These are phyloP conservation scores for Allantophomopsis lycopodina DNA, from an alignment of 2,329 filamentous ascomycete species.

Conservation along the genomic window DNA sequence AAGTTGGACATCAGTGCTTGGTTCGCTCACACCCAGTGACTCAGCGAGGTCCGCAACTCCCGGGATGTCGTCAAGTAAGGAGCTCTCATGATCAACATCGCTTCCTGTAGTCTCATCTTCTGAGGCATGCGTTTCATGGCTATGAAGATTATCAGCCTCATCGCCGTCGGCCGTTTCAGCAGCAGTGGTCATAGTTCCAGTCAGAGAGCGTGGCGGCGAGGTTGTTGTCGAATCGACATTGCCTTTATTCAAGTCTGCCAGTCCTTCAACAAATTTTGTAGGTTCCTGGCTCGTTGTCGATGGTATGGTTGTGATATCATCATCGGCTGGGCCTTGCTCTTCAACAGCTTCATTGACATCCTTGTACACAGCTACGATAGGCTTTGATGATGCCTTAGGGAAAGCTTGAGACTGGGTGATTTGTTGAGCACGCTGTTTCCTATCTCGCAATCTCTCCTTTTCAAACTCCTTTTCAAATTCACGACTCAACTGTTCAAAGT, in stretches of 20 bases:
- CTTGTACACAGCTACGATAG: conserved; percentile 90
- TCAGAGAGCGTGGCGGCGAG: conserved; percentile 10
- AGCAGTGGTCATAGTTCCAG: conserved; percentile 11
- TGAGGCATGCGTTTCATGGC: conserved; percentile 43
- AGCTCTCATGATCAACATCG: conserved; percentile 49
- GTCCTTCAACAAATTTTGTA: conserved; percentile 15
- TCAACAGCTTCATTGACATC: conserved; percentile 88
- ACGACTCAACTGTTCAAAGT: conserved; percentile 91
- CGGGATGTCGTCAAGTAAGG: conserved; percentile 54
- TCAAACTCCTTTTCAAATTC: conserved; percentile 56
- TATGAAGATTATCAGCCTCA: conserved; percentile 30
- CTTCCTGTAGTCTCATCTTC: conserved; percentile 57
- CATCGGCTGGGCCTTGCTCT: conserved; percentile 55
- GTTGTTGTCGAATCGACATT: conserved; percentile 4
- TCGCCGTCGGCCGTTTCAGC: conserved; percentile 18
- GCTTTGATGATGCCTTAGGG: conserved; percentile 83
- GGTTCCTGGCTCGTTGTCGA: conserved; percentile 18
- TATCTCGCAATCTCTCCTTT: conserved; percentile 79
- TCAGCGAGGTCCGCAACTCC: conserved; percentile 49
- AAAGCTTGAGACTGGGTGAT: conserved; percentile 66
- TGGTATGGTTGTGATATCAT: conserved; percentile 32
- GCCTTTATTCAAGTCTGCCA: conserved; percentile 10
- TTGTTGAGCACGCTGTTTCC: conserved; percentile 66
- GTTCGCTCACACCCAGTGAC: conserved; percentile 36
- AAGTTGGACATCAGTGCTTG: conserved; percentile 43